Conservation (phyloP, 805 yeast species). For the Candida anglica region DNA sequence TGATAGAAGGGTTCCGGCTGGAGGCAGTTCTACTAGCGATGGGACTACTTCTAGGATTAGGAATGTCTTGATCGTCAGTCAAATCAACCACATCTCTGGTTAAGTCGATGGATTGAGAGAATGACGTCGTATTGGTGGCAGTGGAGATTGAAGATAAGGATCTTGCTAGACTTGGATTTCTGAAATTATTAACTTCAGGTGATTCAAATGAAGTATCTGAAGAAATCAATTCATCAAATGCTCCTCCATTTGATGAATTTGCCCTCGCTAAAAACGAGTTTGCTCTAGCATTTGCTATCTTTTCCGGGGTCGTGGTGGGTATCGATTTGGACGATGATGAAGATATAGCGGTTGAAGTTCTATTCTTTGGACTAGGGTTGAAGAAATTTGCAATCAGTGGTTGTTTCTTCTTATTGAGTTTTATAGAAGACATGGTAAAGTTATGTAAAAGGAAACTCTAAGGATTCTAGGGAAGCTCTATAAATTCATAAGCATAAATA, state of each 20-base stretch:
- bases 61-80: constrained; percentile 5
- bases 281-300: constrained; percentile 11
- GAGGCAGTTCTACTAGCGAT: background rate
- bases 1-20: too few species aligned
- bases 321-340: background rate
- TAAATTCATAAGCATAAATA: too few species aligned
- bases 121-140: too few species aligned
- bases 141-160: constrained; percentile 6
- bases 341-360: background rate
- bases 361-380: constrained; percentile 1
- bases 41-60: constrained; percentile 3
- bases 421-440: too few species aligned
- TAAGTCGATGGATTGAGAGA: background rate
- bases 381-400: constrained; percentile 27
- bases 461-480: too few species aligned
- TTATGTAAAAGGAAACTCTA: too few species aligned
- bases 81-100: constrained; percentile 6
- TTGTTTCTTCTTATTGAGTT: constrained; percentile 15
- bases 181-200: constrained; percentile 33
- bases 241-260: constrained; percentile 8
- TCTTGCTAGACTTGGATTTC: constrained; percentile 24
- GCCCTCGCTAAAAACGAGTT: constrained; percentile 18
- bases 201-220: constrained; percentile 36
- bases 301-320: constrained; percentile 10
- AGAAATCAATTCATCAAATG: constrained; percentile 24